Conservation (phyloP, 2,329 filamentous ascomycete genomes). For the Leptosphaerulina australis region DNA sequence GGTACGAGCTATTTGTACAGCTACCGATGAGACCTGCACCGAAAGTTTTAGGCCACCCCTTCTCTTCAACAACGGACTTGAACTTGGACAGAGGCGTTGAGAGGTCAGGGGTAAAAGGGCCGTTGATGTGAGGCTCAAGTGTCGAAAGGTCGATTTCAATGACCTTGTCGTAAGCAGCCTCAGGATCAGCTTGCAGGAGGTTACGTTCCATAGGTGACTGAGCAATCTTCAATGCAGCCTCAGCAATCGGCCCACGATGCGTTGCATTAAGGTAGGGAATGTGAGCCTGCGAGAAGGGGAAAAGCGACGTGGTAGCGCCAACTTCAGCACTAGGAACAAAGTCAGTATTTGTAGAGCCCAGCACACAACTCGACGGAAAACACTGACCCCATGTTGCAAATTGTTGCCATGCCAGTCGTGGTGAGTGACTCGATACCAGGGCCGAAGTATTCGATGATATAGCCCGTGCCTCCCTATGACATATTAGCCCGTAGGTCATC, state of each 20-base stretch:
- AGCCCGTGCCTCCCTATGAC: constrained; percentile 79
- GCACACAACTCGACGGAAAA: background rate
- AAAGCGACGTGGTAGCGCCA: constrained; percentile 92
- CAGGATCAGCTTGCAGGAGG: constrained; percentile 76
- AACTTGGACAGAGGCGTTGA: constrained; percentile 92
- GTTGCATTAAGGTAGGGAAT: constrained; percentile 86
- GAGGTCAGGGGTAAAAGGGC: constrained; percentile 93
- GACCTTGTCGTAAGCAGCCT: constrained; percentile 86
- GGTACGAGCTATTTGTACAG: constrained; percentile 98
- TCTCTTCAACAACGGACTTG: constrained; percentile 79
- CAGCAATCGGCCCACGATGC: constrained; percentile 73
- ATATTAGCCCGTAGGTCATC: constrained; percentile 18
- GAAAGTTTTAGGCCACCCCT: constrained; percentile 89
- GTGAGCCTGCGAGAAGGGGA: constrained; percentile 87
- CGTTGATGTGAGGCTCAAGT: constrained; percentile 95
- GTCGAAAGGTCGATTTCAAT: constrained; percentile 89
- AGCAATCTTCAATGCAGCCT: constrained; percentile 68
- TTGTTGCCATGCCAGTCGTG: constrained; percentile 90
- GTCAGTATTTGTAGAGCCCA: constrained; percentile 9
- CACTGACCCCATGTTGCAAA: constrained; percentile 72
- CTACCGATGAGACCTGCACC: constrained; percentile 94
- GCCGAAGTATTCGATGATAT: constrained; percentile 92
- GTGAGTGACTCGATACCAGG: constrained; percentile 87
- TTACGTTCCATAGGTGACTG: constrained; percentile 63
- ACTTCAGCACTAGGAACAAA: constrained; percentile 69